Evolutionary conservation across 2,329 filamentous ascomycete species (phyloP).

Genomic region (Pyrenophora tritici-repentis): DNA sequence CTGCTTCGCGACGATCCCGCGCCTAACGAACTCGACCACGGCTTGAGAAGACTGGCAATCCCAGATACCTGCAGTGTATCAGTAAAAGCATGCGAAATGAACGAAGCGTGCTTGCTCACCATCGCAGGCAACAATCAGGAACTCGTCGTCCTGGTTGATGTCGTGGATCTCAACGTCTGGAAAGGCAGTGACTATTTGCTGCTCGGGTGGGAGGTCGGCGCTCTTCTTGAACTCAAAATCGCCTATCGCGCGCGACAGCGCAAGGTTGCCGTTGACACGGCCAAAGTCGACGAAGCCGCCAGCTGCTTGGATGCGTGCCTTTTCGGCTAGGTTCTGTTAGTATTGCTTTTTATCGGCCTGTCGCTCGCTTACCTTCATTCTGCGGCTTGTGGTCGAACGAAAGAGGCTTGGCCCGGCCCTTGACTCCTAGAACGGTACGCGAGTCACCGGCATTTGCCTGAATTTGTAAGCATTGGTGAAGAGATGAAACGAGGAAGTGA

Average conservation of each 20-base stretch:
- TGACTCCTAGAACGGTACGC: constrained; percentile 90
- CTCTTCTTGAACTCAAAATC: constrained; percentile 99
- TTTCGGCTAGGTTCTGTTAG: constrained; percentile 71
- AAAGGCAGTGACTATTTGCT: constrained; percentile 97
- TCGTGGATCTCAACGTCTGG: constrained; percentile 94
- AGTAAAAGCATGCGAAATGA: constrained; percentile 10
- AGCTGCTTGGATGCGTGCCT: constrained; percentile 91
- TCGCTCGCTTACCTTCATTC: constrained; percentile 73
- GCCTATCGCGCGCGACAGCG: constrained; percentile 93
- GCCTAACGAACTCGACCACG: constrained; percentile 93
- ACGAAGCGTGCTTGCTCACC: constrained; percentile 34
- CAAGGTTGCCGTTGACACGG: constrained; percentile 96
- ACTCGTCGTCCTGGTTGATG: constrained; percentile 90
- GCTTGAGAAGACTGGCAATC: constrained; percentile 98
- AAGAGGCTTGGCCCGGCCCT: constrained; percentile 93
- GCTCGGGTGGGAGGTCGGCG: constrained; percentile 93
- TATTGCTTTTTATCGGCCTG: neutral
- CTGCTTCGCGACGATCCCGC: constrained; percentile 95
- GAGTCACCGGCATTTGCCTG: constrained; percentile 98
- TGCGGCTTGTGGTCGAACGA: constrained; percentile 99
- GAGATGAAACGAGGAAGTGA: constrained; percentile 36
- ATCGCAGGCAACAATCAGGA: constrained; percentile 58
- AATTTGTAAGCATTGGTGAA: constrained; percentile 20
- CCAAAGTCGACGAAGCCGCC: constrained; percentile 99
- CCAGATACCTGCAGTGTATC: constrained; percentile 78